Evolutionary conservation across 768 basidiomycete genomes (phyloP), one percentile per base, ranked within the genome.

Genomic region (Phlebiopsis gigantea): DNA sequence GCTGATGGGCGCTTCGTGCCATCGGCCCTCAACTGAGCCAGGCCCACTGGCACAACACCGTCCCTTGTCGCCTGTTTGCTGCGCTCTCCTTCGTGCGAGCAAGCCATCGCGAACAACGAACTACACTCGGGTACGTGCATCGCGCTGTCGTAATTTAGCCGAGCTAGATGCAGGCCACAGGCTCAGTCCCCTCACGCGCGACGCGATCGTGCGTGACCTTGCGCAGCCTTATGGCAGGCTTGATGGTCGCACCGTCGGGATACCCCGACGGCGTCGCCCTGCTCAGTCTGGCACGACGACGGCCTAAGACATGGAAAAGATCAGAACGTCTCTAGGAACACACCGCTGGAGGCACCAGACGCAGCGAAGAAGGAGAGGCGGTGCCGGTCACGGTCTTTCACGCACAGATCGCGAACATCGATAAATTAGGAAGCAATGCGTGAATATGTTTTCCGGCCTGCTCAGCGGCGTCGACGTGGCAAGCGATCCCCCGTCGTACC

Each of bases 391-490:
- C 12, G 12, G 12, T 39, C 34, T 39, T 10, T 17, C 34, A 39
- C 34, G 34, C 12, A 39, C 34, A 39, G 12, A 39, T 39, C 34
- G 26, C n/a, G 28, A 15, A 25, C 17, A 29, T 48, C 28, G 47
- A 48, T 48, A 29, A 28, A 48, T 25, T 48, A 17, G 14, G 46
- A 21, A 14, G 46, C 24, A 25, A 26, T 29, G 47, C 26, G 9
- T 14, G 10, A 48, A 48, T 8, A 17, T 21, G 29, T 48, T 26
- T 48, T 29, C 47, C 47, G 29, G 47, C 10, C 19, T 29, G 17
- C 28, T 48, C 47, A 48, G 46, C 46, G 2, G 26, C n/a, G 46
- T 48, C 28, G 47, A 48, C 47, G 47, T 48, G 47, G 47, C 47
- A 48, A 17, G 29, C 17, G 5, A 30, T 29, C 17, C 47, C 47